Evolutionary conservation across 139 green algal species (phyloP).

Genomic region (Asterochloris erici): DNA sequence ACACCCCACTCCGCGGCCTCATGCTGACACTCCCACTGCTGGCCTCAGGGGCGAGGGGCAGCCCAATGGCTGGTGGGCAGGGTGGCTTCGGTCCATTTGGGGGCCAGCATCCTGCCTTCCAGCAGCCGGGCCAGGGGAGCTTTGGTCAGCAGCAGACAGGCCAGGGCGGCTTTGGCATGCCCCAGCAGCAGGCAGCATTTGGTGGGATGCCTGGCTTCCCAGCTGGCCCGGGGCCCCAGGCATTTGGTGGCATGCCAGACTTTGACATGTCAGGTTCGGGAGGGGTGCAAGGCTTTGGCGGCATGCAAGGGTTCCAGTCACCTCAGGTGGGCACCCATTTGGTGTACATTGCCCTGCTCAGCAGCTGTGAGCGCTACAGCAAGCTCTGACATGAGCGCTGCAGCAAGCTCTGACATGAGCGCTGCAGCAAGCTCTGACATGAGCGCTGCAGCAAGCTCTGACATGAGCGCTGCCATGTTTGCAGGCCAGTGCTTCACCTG

Average conservation of each 20-base stretch:
- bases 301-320: constrained; percentile 10
- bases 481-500: neutral
- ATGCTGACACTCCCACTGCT: too few relatives aligned
- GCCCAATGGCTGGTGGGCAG: too few relatives aligned
- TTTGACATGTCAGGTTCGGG: neutral
- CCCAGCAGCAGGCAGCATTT: constrained; percentile 7
- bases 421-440: neutral
- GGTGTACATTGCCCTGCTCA: neutral
- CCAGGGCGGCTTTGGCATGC: constrained; percentile 1
- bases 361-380: neutral
- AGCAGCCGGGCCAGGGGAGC: too few relatives aligned
- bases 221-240: neutral
- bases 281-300: neutral
- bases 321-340: neutral
- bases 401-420: neutral
- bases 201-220: neutral
- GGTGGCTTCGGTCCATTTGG: too few relatives aligned
- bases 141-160: neutral
- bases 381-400: neutral
- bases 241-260: constrained; percentile 3
- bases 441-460: neutral
- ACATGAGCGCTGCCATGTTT: neutral
- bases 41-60: too few relatives aligned
- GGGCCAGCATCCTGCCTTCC: too few relatives aligned
- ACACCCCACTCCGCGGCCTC: too few relatives aligned